These are phyloP conservation scores for Fusarium pseudocircinatum DNA, from an alignment of 2,329 filamentous ascomycete species.

Conservation along the genomic window DNA sequence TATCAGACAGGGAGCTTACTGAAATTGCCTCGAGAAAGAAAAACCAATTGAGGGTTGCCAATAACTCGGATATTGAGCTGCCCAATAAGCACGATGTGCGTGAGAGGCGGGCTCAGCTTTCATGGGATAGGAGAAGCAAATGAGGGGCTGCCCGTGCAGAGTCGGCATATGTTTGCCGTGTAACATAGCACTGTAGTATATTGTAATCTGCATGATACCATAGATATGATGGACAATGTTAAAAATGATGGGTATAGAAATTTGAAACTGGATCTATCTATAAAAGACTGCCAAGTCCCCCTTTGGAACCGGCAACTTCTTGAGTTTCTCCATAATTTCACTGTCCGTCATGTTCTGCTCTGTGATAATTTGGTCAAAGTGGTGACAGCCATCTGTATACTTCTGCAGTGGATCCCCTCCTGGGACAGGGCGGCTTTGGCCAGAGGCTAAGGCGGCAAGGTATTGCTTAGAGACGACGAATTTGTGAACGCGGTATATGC, in stretches of 20 bases:
- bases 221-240: conserved; percentile 41
- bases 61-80: conserved; percentile 55
- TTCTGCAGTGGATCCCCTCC: conserved; percentile 65
- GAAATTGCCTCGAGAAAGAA: conserved; percentile 29
- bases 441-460: conserved; percentile 64
- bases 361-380: conserved; percentile 84
- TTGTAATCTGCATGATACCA: conserved; percentile 44
- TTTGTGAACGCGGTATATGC: conserved; percentile 91
- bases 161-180: conserved; percentile 18
- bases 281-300: conserved; percentile 66
- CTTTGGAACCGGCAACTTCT: conserved; percentile 61
- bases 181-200: conserved; percentile 44
- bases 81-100: conserved; percentile 50
- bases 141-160: not conserved
- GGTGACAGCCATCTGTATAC: conserved; percentile 79
- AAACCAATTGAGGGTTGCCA: conserved; percentile 46
- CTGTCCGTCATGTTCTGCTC: conserved; percentile 76
- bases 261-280: conserved; percentile 46
- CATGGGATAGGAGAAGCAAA: conserved; percentile 13
- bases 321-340: conserved; percentile 75
- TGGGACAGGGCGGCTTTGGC: conserved; percentile 55
- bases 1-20: conserved; percentile 45
- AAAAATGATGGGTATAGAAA: conserved; percentile 15
- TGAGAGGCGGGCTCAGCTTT: conserved; percentile 41
- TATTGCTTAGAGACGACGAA: conserved; percentile 79